Conservation (phyloP, 164 flowering plant genomes). For the Vitis riparia region DNA sequence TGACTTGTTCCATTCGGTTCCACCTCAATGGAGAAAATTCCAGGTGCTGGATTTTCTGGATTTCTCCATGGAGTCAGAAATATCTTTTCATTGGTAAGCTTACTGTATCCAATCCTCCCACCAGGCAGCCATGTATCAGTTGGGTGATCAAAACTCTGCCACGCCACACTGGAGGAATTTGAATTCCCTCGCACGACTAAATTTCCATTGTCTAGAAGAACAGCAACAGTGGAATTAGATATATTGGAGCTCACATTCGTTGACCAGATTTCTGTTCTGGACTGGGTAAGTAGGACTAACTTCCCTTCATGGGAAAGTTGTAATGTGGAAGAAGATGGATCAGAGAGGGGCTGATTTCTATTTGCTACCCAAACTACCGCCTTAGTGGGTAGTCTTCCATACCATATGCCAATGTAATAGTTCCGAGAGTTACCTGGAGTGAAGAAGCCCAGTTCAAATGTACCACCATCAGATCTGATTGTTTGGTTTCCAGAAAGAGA, state of each 20-base stretch:
- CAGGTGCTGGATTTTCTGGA: constrained; percentile 18
- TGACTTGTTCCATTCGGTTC: constrained; percentile 10
- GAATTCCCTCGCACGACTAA: constrained; percentile 23
- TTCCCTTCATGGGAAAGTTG: constrained; percentile 20
- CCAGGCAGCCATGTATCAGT: constrained; percentile 24
- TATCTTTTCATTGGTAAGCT: neutral
- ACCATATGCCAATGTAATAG: constrained; percentile 33
- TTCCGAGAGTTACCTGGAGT: constrained; percentile 20
- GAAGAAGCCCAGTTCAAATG: constrained; percentile 25
- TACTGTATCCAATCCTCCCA: constrained; percentile 13
- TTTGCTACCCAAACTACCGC: constrained; percentile 32
- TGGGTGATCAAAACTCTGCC: constrained; percentile 29
- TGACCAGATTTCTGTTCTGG: constrained; percentile 28
- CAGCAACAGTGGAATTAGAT: constrained; percentile 13
- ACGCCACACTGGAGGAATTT: neutral
- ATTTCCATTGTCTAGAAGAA: constrained; percentile 32
- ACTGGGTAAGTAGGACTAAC: constrained; percentile 17
- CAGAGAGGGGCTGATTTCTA: constrained; percentile 16
- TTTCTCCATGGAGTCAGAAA: constrained; percentile 19
- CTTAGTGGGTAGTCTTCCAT: constrained; percentile 1
- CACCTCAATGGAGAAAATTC: constrained; percentile 13
- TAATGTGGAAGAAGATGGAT: constrained; percentile 8
- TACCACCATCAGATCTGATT: too few species aligned
- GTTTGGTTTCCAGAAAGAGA: too few species aligned
- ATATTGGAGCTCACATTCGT: constrained; percentile 14